Conservation (phyloP, 306 rosid genomes). For the Trichosanthes cucumerina region DNA sequence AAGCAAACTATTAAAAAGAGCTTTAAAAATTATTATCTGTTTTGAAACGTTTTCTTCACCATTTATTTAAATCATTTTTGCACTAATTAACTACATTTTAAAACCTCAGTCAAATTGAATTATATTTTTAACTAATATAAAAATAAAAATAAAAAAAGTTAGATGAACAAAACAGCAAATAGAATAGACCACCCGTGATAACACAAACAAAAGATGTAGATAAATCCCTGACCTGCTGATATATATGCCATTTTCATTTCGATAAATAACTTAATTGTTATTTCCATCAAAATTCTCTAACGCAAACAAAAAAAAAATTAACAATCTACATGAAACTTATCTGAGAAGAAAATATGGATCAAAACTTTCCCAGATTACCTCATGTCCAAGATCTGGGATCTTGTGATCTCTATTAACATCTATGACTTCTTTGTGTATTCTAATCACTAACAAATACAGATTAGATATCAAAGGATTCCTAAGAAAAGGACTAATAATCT, state of each 20-base stretch:
- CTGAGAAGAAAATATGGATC: constrained; percentile 73
- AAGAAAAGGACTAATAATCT: constrained; percentile 48
- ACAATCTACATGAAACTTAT: constrained; percentile 18
- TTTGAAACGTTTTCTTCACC: neutral
- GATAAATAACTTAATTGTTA: neutral
- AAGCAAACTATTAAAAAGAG: neutral
- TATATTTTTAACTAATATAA: neutral
- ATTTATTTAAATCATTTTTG: neutral
- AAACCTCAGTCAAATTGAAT: neutral
- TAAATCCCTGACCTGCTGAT: neutral
- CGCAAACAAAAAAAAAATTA: neutral
- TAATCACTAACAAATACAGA: constrained; percentile 45
- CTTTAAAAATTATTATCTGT: neutral
- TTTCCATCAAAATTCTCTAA: neutral
- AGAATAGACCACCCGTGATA: neutral
- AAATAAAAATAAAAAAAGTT: neutral
- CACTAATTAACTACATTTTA: neutral
- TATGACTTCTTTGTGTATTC: constrained; percentile 37
- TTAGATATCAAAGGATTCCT: constrained; percentile 63
- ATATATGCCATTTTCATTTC: neutral
- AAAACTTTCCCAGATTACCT: constrained; percentile 53
- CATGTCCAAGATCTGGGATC: constrained; percentile 30
- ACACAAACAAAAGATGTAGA: neutral
- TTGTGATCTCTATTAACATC: constrained; percentile 18
- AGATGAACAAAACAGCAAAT: neutral